Evolutionary conservation across 768 basidiomycete genomes (phyloP).

Genomic region (Amanita exitialis): DNA sequence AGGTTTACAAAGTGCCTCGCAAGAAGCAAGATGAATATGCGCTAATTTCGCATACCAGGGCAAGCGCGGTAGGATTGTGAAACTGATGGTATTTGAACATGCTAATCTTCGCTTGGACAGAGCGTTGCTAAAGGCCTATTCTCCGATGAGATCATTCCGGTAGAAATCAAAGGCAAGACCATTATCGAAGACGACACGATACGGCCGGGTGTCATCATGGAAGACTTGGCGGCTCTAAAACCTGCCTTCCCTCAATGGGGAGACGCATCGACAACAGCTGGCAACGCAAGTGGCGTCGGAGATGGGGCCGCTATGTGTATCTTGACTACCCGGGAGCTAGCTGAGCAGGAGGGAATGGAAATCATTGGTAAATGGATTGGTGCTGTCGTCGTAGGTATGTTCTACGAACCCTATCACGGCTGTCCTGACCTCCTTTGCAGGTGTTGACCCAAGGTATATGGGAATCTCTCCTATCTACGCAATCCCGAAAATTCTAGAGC

Average conservation of each 20-base stretch:
- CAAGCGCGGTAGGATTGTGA: constrained; percentile 38
- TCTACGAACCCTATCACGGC: background rate
- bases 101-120: constrained; percentile 17
- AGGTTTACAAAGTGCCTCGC: constrained; percentile 67
- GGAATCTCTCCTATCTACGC: constrained; percentile 68
- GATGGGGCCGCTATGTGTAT: constrained; percentile 88
- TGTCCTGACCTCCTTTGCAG: constrained; percentile 20
- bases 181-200: constrained; percentile 82
- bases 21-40: constrained; percentile 87
- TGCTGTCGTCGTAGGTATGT: constrained; percentile 64
- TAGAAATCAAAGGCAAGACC: constrained; percentile 59
- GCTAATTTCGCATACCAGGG: constrained; percentile 77
- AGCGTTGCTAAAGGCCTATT: constrained; percentile 68
- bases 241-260: constrained; percentile 85
- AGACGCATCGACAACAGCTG: constrained; percentile 60
- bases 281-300: constrained; percentile 82
- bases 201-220: constrained; percentile 69
- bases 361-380: constrained; percentile 80
- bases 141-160: constrained; percentile 81
- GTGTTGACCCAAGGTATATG: constrained; percentile 72
- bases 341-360: constrained; percentile 66
- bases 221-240: constrained; percentile 70
- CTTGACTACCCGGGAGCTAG: constrained; percentile 69
- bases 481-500: constrained; percentile 57
- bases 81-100: background rate